phyloP scores from a whole-genome alignment of 1,284 basidiomycete species.

The Rhodofomes roseus region DNA sequence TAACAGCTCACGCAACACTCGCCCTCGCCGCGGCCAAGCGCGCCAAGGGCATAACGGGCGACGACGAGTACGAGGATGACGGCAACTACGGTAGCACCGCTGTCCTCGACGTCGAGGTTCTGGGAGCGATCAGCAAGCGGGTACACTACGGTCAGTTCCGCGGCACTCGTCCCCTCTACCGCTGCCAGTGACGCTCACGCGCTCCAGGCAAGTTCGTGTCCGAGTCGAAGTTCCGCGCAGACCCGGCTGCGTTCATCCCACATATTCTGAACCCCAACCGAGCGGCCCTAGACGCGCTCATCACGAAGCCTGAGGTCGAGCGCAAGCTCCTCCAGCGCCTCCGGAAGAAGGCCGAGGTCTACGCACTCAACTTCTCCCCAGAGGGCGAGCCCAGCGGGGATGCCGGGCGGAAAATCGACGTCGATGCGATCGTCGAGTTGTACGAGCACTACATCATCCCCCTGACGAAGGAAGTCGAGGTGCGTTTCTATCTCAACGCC shows the following conservation, averaged over 20 bases:
- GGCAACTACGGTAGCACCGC: constrained; percentile 98
- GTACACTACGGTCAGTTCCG: constrained; percentile 87
- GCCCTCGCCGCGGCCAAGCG: constrained; percentile 59
- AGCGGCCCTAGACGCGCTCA: constrained; percentile 75
- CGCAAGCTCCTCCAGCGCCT: constrained; percentile 82
- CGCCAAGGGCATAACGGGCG: constrained; percentile 59
- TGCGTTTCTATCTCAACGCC: constrained; percentile 34
- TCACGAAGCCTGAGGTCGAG: constrained; percentile 97
- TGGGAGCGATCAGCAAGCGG: constrained; percentile 91
- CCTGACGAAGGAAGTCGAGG: constrained; percentile 97
- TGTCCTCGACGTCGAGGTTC: constrained; percentile 90
- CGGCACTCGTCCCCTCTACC: neutral
- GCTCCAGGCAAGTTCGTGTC: constrained; percentile 93
- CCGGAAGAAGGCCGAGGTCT: constrained; percentile 88
- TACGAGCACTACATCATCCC: constrained; percentile 97
- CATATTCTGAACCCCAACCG: constrained; percentile 83
- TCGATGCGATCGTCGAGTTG: constrained; percentile 88
- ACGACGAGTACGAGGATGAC: constrained; percentile 77
- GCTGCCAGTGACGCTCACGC: neutral
- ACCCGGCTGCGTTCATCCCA: constrained; percentile 87
- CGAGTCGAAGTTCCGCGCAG: constrained; percentile 88
- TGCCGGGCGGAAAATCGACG: constrained; percentile 73
- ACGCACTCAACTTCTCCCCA: constrained; percentile 86
- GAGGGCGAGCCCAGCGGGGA: constrained; percentile 55
- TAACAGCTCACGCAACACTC: constrained; percentile 69